Percentiles rank a stretch among this genome's conserved stretches.
Conservation (phyloP, 805 yeast species). For the Wickerhamomyces queroliae region DNA sequence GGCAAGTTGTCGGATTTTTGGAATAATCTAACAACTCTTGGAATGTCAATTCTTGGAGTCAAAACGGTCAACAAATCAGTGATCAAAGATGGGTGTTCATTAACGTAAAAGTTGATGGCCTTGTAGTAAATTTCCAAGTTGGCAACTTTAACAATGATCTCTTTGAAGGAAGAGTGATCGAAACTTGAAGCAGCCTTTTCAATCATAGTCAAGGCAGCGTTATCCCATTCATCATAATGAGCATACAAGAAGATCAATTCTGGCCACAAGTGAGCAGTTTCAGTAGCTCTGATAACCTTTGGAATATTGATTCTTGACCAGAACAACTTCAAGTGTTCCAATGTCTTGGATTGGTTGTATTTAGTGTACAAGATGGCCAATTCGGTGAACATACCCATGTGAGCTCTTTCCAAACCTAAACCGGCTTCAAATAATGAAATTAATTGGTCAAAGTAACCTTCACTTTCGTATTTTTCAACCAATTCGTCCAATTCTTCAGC, state of each 20-base stretch:
- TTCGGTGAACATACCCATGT: slow-evolving; percentile 99
- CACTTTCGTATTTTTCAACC: slow-evolving; percentile 78
- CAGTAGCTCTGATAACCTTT: slow-evolving; percentile 91
- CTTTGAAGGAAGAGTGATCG: slow-evolving; percentile 92
- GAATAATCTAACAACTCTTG: slow-evolving; percentile 92
- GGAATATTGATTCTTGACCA: slow-evolving; percentile 99
- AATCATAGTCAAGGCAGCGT: slow-evolving; percentile 95
- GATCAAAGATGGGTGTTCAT: slow-evolving; percentile 85
- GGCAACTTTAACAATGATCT: slow-evolving; percentile 88
- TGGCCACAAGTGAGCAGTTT: slow-evolving; percentile 91
- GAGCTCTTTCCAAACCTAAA: slow-evolving; percentile 94
- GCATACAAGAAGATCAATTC: slow-evolving; percentile 94
- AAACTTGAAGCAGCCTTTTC: slow-evolving; percentile 90
- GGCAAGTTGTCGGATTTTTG: slow-evolving; percentile 95
- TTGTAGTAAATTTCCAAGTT: slow-evolving; percentile 95
- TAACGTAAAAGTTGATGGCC: slow-evolving; percentile 91
- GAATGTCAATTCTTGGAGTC: slow-evolving; percentile 85
- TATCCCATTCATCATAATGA: slow-evolving; percentile 99
- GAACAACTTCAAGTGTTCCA: slow-evolving; percentile 95
- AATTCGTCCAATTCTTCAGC: slow-evolving; percentile 95
- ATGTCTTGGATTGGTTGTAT: slow-evolving; percentile 82
- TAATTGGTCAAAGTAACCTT: slow-evolving; percentile 89
- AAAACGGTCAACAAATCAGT: slow-evolving; percentile 81
- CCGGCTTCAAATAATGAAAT: slow-evolving; percentile 94
- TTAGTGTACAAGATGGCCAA: slow-evolving; percentile 87